Evolutionary conservation across 2,329 filamentous ascomycete genomes (phyloP), one percentile per base, ranked within the genome.

Genomic region (Samsoniella hepiali): DNA sequence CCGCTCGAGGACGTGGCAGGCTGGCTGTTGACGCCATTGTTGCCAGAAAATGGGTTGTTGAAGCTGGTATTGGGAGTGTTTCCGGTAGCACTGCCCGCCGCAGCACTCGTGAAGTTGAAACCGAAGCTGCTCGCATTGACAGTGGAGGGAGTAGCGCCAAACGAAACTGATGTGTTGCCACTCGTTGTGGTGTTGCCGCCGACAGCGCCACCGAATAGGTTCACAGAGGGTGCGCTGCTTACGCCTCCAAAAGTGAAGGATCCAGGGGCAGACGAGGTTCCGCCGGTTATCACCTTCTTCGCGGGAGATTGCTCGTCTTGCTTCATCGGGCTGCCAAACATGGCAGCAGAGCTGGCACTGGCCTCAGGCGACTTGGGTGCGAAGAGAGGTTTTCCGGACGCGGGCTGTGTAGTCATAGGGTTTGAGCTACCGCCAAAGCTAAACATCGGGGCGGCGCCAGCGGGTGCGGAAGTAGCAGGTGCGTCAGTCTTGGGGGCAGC

Each of bases 241-340:
- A 63, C 65, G 51, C 63, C 63, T 27, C 72, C 72, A 61, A 78
- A 78, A 63, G 69, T 75, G 69, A 79, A 79, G 5, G 72, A 62
- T 5, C 76, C 70, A 15, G 74, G 64, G 17, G 73, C 64, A 1
- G 70, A 64, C 34, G 67, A 51, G 2, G 67, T 66, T 10, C 68
- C 65, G 47, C 58, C 69, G 38, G 64, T 68, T 53, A 74, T 74
- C 1, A 69, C 62, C 63, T 72, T 76, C 71, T 78, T 78, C 9
- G 73, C 74, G 13, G 75, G 73, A 3, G 76, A 76, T 7, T 73
- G 70, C 6, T 71, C 74, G 63, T 79, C 76, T 63, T 82, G 76
- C 66, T 80, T 79, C 69, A 81, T 77, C 17, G 75, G 76, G 59
- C 77, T 78, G 38, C 76, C 76, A 67, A 82, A 81, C 65, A 76